Conservation (phyloP, 1,139 yeast genomes). For the Entelexis sorbosivorans region DNA sequence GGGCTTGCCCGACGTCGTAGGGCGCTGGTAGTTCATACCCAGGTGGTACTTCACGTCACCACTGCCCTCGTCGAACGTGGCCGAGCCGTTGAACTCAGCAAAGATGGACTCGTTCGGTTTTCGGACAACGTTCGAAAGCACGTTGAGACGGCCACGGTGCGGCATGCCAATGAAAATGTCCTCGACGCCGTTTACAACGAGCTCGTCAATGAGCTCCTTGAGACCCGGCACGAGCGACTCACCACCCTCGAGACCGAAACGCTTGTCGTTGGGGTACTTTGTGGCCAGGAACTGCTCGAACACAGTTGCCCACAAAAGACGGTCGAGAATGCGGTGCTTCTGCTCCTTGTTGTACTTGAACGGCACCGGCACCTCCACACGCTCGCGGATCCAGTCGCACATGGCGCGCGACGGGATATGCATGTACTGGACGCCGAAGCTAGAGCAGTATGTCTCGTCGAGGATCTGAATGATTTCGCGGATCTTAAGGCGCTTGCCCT, state of each 20-base stretch:
- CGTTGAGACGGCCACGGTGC: constrained; percentile 97
- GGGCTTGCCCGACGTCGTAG: constrained; percentile 95
- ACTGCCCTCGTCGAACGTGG: constrained; percentile 71
- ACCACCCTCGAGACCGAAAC: constrained; percentile 98
- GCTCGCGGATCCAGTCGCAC: constrained; percentile 97
- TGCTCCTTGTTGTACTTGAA: constrained; percentile 75
- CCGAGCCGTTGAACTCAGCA: constrained; percentile 88
- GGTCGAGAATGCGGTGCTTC: constrained; percentile 91
- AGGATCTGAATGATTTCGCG: constrained; percentile 67
- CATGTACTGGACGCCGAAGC: constrained; percentile 89
- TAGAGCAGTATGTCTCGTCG: constrained; percentile 75
- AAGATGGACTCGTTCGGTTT: constrained; percentile 97
- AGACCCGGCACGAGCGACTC: constrained; percentile 95
- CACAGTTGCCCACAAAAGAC: constrained; percentile 92
- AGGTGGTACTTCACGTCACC: constrained; percentile 99
- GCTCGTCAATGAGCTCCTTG: constrained; percentile 86
- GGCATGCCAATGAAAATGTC: constrained; percentile 99
- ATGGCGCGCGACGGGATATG: constrained; percentile 92
- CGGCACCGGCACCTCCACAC: constrained; percentile 87
- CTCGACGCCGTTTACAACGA: constrained; percentile 88
- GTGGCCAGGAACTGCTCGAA: constrained; percentile 87
- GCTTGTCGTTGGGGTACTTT: constrained; percentile 95
- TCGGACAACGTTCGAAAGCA: constrained; percentile 94
- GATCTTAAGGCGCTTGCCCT: constrained; percentile 50
- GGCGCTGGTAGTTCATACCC: constrained; percentile 98